Conservation (phyloP, 805 yeast species). For the baker's yeast (Saccharomyces cerevisiae) region DNA sequence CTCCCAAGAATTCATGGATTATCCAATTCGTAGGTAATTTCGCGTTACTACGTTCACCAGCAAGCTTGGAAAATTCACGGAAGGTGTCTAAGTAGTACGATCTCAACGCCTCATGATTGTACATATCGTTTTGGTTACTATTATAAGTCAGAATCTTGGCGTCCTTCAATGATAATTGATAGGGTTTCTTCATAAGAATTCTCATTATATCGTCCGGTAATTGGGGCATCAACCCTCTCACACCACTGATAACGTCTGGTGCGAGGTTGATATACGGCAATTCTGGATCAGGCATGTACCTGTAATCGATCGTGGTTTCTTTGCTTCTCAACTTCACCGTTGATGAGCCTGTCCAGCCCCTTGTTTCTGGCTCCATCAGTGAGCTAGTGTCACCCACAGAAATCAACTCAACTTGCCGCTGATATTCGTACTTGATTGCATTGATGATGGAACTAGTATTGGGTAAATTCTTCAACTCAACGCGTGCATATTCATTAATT, state of each 20-base stretch:
- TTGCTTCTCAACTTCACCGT: slow-evolving; percentile 67
- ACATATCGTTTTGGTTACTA: slow-evolving; percentile 24
- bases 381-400: slow-evolving; percentile 30
- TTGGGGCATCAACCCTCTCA: slow-evolving; percentile 40
- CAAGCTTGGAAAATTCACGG: slow-evolving; percentile 28
- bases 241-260: slow-evolving; percentile 34
- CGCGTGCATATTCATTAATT: slow-evolving; percentile 59
- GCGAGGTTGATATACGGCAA: slow-evolving; percentile 49
- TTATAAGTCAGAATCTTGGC: slow-evolving; percentile 60
- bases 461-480: slow-evolving; percentile 84
- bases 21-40: slow-evolving; percentile 66
- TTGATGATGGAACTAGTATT: slow-evolving; percentile 70
- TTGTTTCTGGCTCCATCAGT: slow-evolving; percentile 47
- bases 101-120: slow-evolving; percentile 33
- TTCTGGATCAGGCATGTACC: slow-evolving; percentile 94
- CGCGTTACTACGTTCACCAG: slow-evolving; percentile 21
- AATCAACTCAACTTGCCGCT: slow-evolving; percentile 53
- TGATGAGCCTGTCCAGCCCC: slow-evolving; percentile 82
- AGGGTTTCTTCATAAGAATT: slow-evolving; percentile 41
- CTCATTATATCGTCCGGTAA: slow-evolving; percentile 54
- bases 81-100: slow-evolving; percentile 41
- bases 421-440: slow-evolving; percentile 68
- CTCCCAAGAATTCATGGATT: slow-evolving; percentile 71
- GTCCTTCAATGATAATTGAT: slow-evolving; percentile 56
- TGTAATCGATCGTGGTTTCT: slow-evolving; percentile 75